Evolutionary conservation across 495 filamentous ascomycete genomes (phyloP), one percentile per base, ranked within the genome.

Genomic region (Penicillium arizonense): DNA sequence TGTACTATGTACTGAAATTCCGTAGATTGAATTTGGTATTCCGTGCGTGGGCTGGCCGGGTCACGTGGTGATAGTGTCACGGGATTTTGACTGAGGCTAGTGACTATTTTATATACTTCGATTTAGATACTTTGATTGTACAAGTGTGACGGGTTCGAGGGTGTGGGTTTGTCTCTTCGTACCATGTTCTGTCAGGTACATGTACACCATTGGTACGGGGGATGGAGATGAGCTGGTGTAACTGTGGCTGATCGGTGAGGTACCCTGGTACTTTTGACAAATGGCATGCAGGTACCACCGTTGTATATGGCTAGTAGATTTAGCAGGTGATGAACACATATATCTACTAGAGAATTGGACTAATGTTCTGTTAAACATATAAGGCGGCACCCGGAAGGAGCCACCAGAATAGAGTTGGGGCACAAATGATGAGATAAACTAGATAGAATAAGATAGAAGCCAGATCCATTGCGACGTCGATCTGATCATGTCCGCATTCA

Each of bases 21-120:
- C 32, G 34, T 14, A 33, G 16, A 40, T 23, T 42, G 18, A 7
- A 42, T 32, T 30, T 30, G 28, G 28, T 30, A 9, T 30, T 30
- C 9, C 28, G 4, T 26, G 4, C 28, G 3, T 30, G 28, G 5
- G 8, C 2, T 30, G 28, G 7, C 8, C 5, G 6, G 28, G 52
- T 63, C 61, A 63, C 61, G 61, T 63, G 61, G 28, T 21, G 23
- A 18, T 40, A 34, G 23, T 41, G 23, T 37, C 58, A 54, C 61
- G 51, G 28, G 16, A 30, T 62, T 47, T 48, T 51, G 35, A 41
- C 44, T 34, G 48, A 49, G 58, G 44, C 50, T 55, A 38, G 4
- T 20, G 18, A 50, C 33, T 20, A 43, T 7, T 4, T 21, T 50
- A 36, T 47, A 2, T 20, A 50, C 47, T 50, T 34, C 30, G n/a